Percentiles rank a stretch among this genome's conserved stretches.
These are phyloP conservation scores for Globisporangium orthogonon DNA, from an alignment of 352 stramenopile genomes.

Conservation along the genomic window DNA sequence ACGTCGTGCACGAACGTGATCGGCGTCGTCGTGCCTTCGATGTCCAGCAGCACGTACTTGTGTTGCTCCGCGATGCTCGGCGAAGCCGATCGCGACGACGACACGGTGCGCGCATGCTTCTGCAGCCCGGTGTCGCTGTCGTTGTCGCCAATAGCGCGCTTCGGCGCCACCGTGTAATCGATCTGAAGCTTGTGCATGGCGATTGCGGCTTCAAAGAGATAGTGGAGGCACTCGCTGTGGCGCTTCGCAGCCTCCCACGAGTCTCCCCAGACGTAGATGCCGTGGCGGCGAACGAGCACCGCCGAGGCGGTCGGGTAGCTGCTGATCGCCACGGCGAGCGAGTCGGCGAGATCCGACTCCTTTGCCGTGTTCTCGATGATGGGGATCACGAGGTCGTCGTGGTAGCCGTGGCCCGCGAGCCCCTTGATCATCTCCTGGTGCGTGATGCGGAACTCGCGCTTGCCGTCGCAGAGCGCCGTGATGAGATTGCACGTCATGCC, in stretches of 20 bases:
- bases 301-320: conserved; percentile 88
- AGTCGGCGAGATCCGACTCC: conserved; percentile 89
- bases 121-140: conserved; percentile 62
- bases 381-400: conserved; percentile 91
- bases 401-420: conserved; percentile 88
- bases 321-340: conserved; percentile 78
- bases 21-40: conserved; percentile 94
- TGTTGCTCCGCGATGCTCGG: conserved; percentile 64
- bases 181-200: conserved; percentile 87
- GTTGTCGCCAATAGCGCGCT: background rate
- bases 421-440: conserved; percentile 98
- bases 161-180: conserved; percentile 53
- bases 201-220: conserved; percentile 91
- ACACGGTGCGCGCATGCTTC: conserved; percentile 29
- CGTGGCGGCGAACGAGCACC: conserved; percentile 93
- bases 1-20: conserved; percentile 96
- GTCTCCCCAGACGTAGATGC: conserved; percentile 95
- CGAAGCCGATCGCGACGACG: background rate
- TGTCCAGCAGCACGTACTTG: conserved; percentile 93
- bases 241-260: conserved; percentile 95
- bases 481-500: conserved; percentile 84
- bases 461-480: conserved; percentile 84
- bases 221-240: conserved; percentile 95
- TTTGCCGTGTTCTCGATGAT: conserved; percentile 96
- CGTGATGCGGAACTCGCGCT: conserved; percentile 86